phyloP scores from a whole-genome alignment of 805 yeast species.

The Saturnispora besseyi region DNA sequence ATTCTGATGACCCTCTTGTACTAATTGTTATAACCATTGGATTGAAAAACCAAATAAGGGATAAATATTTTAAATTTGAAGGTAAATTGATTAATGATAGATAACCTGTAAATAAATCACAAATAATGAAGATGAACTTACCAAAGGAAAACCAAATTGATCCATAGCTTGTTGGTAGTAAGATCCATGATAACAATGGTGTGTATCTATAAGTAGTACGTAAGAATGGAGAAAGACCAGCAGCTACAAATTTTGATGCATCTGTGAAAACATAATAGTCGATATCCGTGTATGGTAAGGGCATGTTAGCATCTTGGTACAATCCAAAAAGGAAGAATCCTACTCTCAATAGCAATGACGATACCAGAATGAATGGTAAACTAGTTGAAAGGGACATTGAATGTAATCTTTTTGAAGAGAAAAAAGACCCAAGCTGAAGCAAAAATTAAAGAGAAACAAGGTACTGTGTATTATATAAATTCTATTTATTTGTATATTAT shows the following conservation, averaged over 20 bases:
- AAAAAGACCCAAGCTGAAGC: neutral
- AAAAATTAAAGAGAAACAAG: neutral
- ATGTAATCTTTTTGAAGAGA: neutral
- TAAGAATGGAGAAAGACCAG: constrained; percentile 57
- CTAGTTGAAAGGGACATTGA: neutral
- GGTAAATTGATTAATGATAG: constrained; percentile 33
- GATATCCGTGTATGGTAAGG: constrained; percentile 84
- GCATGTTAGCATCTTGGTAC: constrained; percentile 75
- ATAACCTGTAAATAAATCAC: constrained; percentile 77
- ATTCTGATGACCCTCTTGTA: constrained; percentile 90
- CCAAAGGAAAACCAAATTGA: constrained; percentile 55
- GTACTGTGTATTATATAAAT: neutral
- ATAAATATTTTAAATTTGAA: constrained; percentile 8
- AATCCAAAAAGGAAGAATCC: constrained; percentile 70
- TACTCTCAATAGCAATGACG: constrained; percentile 35
- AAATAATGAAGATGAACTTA: constrained; percentile 61
- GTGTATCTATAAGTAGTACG: constrained; percentile 92
- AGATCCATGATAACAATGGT: constrained; percentile 77
- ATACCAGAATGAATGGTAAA: constrained; percentile 9
- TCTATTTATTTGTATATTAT: constrained; percentile 2
- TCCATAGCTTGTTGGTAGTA: constrained; percentile 50
- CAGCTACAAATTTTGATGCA: constrained; percentile 65
- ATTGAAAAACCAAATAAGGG: constrained; percentile 69
- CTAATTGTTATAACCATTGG: constrained; percentile 93
- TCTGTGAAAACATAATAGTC: constrained; percentile 92